Evolutionary conservation across 139 green algal genomes (phyloP).

Genomic region (Chlorella sp.): DNA sequence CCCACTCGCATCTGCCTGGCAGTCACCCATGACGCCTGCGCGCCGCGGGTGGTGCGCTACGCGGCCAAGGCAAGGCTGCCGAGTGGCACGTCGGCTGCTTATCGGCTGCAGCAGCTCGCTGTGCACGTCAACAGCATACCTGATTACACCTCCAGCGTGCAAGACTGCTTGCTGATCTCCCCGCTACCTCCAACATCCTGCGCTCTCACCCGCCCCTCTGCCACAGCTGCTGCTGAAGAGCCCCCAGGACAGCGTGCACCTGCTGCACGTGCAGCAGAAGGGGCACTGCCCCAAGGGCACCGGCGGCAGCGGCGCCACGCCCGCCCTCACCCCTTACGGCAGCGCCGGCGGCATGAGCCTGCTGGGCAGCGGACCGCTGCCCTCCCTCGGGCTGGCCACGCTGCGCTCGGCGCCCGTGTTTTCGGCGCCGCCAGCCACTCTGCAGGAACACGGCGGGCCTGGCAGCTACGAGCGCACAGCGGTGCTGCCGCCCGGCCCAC

Average conservation of each 20-base stretch:
- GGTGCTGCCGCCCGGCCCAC: no score
- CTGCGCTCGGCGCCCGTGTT: no score
- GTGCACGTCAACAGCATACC: no score
- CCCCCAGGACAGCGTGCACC: background rate
- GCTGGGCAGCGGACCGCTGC: no score
- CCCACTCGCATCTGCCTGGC: background rate
- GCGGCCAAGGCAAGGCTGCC: background rate
- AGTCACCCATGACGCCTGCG: background rate
- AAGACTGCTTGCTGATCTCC: background rate
- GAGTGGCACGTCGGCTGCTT: background rate
- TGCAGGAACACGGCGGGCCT: no score
- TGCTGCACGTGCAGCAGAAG: background rate
- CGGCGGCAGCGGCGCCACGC: no score
- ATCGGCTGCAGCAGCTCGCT: background rate
- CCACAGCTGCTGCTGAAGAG: constrained; percentile 11
- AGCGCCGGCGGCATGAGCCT: no score
- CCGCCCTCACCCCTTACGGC: no score
- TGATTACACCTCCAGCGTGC: background rate
- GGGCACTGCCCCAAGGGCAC: background rate
- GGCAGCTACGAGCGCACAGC: no score
- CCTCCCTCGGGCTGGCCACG: no score
- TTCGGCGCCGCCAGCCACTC: no score
- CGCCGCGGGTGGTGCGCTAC: background rate
- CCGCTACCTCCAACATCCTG: background rate
- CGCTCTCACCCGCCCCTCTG: background rate